Percentiles rank a stretch among this genome's conserved stretches.
Evolutionary conservation across 768 basidiomycete genomes (phyloP).

Genomic region (Pulveroboletus sp.): DNA sequence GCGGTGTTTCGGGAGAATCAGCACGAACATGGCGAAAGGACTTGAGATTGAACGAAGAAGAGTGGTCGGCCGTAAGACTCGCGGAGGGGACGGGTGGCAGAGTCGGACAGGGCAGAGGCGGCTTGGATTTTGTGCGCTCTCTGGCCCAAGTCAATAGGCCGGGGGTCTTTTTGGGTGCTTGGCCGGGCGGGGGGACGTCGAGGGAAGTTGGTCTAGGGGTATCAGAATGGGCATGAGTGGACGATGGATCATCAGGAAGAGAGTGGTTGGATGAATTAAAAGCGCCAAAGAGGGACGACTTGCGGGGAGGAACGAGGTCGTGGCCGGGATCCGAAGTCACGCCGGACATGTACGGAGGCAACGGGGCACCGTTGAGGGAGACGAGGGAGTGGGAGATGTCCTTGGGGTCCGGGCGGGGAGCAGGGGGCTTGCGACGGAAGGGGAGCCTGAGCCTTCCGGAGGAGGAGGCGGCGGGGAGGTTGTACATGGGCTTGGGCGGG

Average conservation of each 20-base stretch:
- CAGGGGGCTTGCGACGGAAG: conserved; percentile 37
- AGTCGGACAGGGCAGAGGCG: conserved; percentile 30
- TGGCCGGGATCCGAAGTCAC: conserved; percentile 44
- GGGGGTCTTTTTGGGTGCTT: conserved; percentile 32
- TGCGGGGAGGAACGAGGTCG: conserved; percentile 50
- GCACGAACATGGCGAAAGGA: conserved; percentile 67
- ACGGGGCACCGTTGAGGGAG: conserved; percentile 26
- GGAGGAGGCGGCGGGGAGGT: conserved; percentile 27
- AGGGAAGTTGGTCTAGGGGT: conserved; percentile 18
- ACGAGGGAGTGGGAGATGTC: conserved; percentile 5
- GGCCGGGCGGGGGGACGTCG: conserved; percentile 16
- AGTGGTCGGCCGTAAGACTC: conserved; percentile 18
- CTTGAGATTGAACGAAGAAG: conserved; percentile 63
- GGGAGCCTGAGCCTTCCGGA: conserved; percentile 45
- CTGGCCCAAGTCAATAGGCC: conserved; percentile 35
- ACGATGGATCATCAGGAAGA: conserved; percentile 44
- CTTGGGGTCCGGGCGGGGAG: conserved; percentile 10
- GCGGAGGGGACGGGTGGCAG: conserved; percentile 29
- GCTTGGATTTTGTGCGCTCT: conserved; percentile 36
- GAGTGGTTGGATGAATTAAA: conserved; percentile 57
- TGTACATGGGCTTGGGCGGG: conserved; percentile 16
- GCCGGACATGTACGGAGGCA: conserved; percentile 32
- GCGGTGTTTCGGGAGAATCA: conserved; percentile 34
- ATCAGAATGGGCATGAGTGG: conserved; percentile 16
- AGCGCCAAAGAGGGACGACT: conserved; percentile 60